Evolutionary conservation across 805 yeast genomes (phyloP), one percentile per base, ranked within the genome.

Genomic region (Pichia eremophila): DNA sequence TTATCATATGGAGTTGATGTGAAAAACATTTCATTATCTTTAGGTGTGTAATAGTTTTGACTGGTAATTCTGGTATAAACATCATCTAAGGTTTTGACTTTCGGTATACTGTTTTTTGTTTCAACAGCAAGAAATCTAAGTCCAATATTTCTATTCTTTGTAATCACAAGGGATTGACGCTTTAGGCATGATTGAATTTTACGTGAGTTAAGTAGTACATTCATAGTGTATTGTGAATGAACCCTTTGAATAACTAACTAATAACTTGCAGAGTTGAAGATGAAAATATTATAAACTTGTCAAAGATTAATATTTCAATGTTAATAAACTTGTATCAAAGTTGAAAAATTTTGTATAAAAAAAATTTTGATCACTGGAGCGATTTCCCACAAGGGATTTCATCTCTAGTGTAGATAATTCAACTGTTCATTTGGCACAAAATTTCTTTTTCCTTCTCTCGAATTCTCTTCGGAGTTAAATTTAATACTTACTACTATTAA

Each of bases 1-100:
- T 56, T 54, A 48, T 63, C 67, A n/a, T 51, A 44, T 5, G 57
- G 43, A 5, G 62, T 51, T n/a, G 64, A 56, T 32, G 53, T 48
- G 29, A 41, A 47, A 39, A 41, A 43, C 41, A 50, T 50, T 4
- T 54, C 57, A 22, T 41, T 45, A 17, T 42, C 39, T 18, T 36
- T 36, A 7, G 25, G 9, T 19, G 37, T 5, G n/a, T 25, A 32
- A 15, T 10, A 42, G 3, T 32, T 35, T 14, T 39, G 12, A 0
- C 48, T 37, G 2, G 43, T 45, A 5, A 50, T 44, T 38, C 43
- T 54, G 4, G 46, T 40, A 28, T 55, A 55, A 29, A 55, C 48
- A 39, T 55, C 58, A 40, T 55, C 57, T 36, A 55, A 41, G 6
- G 57, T 49, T 29, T 52, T 47, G 15, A 55, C 52, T 35, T 52